Evolutionary conservation across 2,329 filamentous ascomycete genomes (phyloP).

Genomic region (Aspergillus persii): DNA sequence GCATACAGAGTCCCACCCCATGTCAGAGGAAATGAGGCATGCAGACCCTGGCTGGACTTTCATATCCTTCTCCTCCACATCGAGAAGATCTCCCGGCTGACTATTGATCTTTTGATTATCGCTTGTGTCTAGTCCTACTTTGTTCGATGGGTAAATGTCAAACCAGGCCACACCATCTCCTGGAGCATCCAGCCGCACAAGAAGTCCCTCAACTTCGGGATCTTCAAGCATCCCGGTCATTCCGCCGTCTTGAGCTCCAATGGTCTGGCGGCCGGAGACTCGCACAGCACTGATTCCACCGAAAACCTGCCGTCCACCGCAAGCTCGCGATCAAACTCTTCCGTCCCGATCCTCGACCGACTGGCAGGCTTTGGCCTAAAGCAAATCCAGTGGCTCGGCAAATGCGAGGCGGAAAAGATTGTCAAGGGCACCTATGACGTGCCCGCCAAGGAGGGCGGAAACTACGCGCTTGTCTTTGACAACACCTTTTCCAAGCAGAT

Average conservation of each 20-base stretch:
- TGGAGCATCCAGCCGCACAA: constrained; percentile 98
- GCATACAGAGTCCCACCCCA: neutral
- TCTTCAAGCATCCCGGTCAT: constrained; percentile 92
- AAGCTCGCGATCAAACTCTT: constrained; percentile 63
- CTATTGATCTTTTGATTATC: constrained; percentile 54
- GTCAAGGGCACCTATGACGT: constrained; percentile 88
- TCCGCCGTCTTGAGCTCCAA: constrained; percentile 50
- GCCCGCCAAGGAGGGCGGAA: constrained; percentile 69
- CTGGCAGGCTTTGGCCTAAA: constrained; percentile 61
- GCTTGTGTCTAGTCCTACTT: constrained; percentile 78
- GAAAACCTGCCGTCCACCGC: constrained; percentile 34
- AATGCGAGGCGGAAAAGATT: constrained; percentile 95
- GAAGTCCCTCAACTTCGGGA: constrained; percentile 97
- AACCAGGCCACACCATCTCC: constrained; percentile 85
- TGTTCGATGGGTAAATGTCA: constrained; percentile 92
- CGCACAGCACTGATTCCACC: constrained; percentile 38
- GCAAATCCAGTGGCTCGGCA: constrained; percentile 76
- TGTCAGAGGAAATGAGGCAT: neutral
- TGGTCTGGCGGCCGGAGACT: constrained; percentile 43
- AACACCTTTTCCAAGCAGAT: constrained; percentile 97
- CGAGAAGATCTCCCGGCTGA: constrained; percentile 18
- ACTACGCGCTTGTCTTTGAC: constrained; percentile 96
- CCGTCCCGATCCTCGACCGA: constrained; percentile 67
- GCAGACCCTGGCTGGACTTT: neutral
- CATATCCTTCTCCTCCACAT: neutral